Evolutionary conservation across 78 protist species (phyloP), one percentile per base, ranked within the genome.

Genomic region (Tieghemostelium lacteum): DNA sequence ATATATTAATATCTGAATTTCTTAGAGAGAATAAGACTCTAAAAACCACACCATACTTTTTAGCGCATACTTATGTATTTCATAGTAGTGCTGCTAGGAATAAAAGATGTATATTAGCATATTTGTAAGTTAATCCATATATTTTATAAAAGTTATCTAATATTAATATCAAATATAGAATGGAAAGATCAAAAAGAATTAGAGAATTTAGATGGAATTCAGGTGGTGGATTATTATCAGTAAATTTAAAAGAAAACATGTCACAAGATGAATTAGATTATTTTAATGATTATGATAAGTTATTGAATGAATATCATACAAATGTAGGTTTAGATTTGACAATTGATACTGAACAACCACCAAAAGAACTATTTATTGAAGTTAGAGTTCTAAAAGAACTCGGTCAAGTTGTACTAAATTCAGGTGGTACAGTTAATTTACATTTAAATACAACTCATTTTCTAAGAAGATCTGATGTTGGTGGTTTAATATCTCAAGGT

Each of bases 121-220:
- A 83, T 83, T 83, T 83, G 85, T 71, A 71, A 31, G 63, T 52
- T 42, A 3, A 42, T 20, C 4, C 2, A 42, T 26, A 42, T n/a
- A 42, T 6, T 39, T 16, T 17, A 16, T 37, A 65, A 8, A 37
- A 31, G 20, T 10, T 65, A 65, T 33, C 10, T 31, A 65, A n/a
- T 65, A 12, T 40, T 20, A 31, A 19, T 17, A 19, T 52, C 1
- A 33, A 52, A 22, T 49, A 3, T 31, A 71, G 76, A 65, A 83
- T 50, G 42, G 91, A 83, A 60, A 83, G 91, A 58, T 83, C 58
- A 29, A 73, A 83, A 55, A 52, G 91, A 70, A 69, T 83, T 45
- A 83, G 55, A 69, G 91, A 83, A 37, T 69, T 42, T n/a, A 83
- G 91, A 62, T 83, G 91, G 91, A 83, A n/a, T 58, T 69, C 80